Evolutionary conservation across 306 rosid species (phyloP).

Genomic region (Begonia peltatifolia): DNA sequence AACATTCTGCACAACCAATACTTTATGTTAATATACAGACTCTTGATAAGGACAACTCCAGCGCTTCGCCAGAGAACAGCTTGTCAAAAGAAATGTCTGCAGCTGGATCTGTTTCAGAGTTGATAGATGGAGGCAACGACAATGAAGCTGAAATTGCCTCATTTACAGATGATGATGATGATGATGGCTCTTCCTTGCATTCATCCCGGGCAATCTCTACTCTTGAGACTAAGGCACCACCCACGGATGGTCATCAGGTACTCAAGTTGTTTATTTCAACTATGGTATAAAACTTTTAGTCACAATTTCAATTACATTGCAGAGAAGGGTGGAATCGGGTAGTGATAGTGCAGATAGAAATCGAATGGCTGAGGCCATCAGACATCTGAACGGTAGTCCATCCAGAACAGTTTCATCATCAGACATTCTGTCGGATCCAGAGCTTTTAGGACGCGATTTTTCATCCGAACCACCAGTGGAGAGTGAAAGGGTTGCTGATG

Average conservation of each 20-base stretch:
- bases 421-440: too few relatives aligned
- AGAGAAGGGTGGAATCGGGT: slow-evolving; percentile 24
- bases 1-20: slow-evolving; percentile 33
- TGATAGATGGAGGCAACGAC: slow-evolving; percentile 22
- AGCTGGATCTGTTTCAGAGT: slow-evolving; percentile 34
- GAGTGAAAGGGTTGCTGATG: slow-evolving; percentile 10
- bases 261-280: neutral
- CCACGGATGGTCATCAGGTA: neutral
- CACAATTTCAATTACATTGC: slow-evolving; percentile 23
- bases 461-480: too few relatives aligned
- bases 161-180: slow-evolving; percentile 66
- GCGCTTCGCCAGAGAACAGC: slow-evolving; percentile 41
- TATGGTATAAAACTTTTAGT: neutral
- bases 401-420: too few relatives aligned
- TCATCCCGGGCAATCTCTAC: slow-evolving; percentile 20
- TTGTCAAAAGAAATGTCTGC: slow-evolving; percentile 39
- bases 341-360: slow-evolving; percentile 12
- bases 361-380: too few relatives aligned
- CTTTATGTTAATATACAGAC: slow-evolving; percentile 54
- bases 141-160: slow-evolving; percentile 50
- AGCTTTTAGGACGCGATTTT: too few relatives aligned
- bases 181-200: slow-evolving; percentile 30
- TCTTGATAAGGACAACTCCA: slow-evolving; percentile 28
- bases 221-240: slow-evolving; percentile 28
- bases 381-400: too few relatives aligned